Evolutionary conservation across 1,139 yeast species (phyloP).

Genomic region (Geotrichum australiense): DNA sequence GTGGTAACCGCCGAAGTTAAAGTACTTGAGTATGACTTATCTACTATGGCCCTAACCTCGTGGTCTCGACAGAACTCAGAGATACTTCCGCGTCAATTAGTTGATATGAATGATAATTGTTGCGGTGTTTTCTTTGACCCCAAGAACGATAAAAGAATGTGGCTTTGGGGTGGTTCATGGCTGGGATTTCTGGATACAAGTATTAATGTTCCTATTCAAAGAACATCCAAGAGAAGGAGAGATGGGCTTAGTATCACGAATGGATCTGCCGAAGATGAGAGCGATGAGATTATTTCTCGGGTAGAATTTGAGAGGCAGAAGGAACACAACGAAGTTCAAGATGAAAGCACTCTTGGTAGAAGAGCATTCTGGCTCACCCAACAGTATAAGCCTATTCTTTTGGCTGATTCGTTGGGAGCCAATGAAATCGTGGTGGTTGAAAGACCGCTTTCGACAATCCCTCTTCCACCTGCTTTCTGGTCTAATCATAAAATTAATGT

Average conservation of each 20-base stretch:
- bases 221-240: conserved; percentile 40
- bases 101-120: conserved; percentile 58
- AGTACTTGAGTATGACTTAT: conserved; percentile 57
- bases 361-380: conserved; percentile 65
- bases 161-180: conserved; percentile 93
- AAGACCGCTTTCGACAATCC: conserved; percentile 59
- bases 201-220: conserved; percentile 47
- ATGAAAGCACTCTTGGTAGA: conserved; percentile 27
- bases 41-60: conserved; percentile 41
- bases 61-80: conserved; percentile 83
- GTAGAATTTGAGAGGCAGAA: conserved; percentile 13
- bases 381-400: conserved; percentile 69
- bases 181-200: conserved; percentile 64
- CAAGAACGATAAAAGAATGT: conserved; percentile 42
- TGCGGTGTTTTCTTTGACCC: conserved; percentile 55
- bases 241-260: conserved; percentile 49
- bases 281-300: conserved; percentile 11
- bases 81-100: conserved; percentile 60
- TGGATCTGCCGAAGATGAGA: background rate
- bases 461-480: conserved; percentile 69
- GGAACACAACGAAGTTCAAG: conserved; percentile 24
- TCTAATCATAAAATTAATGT: conserved; percentile 54
- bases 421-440: conserved; percentile 68
- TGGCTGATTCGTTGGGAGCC: conserved; percentile 50
- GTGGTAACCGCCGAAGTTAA: conserved; percentile 70